Base-by-base conservation (phyloP, 305 asterid species). In the Solanum hybrid region DNA sequence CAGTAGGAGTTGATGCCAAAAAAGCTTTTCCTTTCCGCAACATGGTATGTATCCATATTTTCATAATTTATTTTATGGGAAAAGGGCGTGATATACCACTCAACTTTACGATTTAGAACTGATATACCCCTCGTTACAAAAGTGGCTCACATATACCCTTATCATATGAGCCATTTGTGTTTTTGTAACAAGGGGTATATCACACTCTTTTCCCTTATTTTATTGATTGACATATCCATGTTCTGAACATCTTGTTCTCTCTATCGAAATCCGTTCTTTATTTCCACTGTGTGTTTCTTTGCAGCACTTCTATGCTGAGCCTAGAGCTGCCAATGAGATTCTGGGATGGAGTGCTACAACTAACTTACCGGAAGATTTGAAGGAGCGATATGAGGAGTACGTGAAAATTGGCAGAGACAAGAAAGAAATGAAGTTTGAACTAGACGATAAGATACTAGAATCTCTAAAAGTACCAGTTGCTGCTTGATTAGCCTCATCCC, bases 1-100 rank as follows among this genome's bases (percentile, higher is more conserved):
- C 92, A 78, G 93, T 96, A 37, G 99, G 99, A 87, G 29, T 94
- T 24, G 99, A 96, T 45, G 97, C 99, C 38, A 97, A 93, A 94
- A 97, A 97, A 92, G 99, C 99, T 31, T 97, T 96, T 91, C 99
- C 99, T 91, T 97, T 97, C 93, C 96, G 99, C 27, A 97, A 92
- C 95, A 95, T 94, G 99, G 99, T 97, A 95, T 86, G 78, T 57
- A 20, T 84, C 7, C 88, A 51, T 10, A 84, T 84, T 84, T 84
- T 51, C 76, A 6, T 51, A 51, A 45, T 29, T 31, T 5, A 29
- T 45, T 65, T 65, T 65, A 27, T 65, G 12, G 73, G 6, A 61
- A 1, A 61, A 61, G 73, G 26, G 73, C 12, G 1, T 61, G 27
- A 65, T 65, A 65, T 22, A 65, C 13, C 73, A 20, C 26, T 61